A percentile compares a stretch with the other conserved stretches of the same genome.
phyloP scores from a whole-genome alignment of 2,329 filamentous ascomycete genomes.

The Dendrostoma leiphaemia region DNA sequence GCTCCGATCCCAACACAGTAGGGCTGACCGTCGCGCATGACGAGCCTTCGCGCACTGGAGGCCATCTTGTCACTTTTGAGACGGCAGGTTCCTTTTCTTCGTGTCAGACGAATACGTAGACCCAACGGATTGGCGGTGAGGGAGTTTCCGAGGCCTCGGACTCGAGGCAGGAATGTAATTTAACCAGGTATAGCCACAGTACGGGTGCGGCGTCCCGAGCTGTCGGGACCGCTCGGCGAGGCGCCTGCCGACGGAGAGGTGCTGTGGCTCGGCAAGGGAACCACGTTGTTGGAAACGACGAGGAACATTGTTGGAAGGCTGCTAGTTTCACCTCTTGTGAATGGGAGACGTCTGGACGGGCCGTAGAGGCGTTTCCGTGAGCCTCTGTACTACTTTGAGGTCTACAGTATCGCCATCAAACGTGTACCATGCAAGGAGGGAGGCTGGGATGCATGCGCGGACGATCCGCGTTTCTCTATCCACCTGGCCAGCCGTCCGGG shows the following conservation, averaged over 20 bases:
- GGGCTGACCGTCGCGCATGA: constrained; percentile 1
- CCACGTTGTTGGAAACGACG: not conserved
- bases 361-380: no score
- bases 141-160: not conserved
- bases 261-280: not conserved
- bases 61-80: not conserved
- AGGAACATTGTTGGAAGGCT: not conserved
- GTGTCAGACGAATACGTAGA: not conserved
- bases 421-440: constrained; percentile 1
- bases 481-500: constrained; percentile 5
- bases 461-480: constrained; percentile 13
- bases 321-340: not conserved
- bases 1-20: not conserved
- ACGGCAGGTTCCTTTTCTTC: not conserved
- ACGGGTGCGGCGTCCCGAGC: not conserved
- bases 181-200: no score
- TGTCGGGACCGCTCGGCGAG: not conserved
- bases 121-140: constrained; percentile 12
- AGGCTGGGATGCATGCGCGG: constrained; percentile 11
- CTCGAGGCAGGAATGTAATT: not conserved
- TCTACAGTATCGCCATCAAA: not conserved
- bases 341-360: not conserved
- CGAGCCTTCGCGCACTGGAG: not conserved
- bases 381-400: no score
- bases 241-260: not conserved